A percentile compares a stretch with the other conserved stretches of the same genome.
phyloP scores from a whole-genome alignment of 2,329 filamentous ascomycete genomes.

The Venturia nashicola region DNA sequence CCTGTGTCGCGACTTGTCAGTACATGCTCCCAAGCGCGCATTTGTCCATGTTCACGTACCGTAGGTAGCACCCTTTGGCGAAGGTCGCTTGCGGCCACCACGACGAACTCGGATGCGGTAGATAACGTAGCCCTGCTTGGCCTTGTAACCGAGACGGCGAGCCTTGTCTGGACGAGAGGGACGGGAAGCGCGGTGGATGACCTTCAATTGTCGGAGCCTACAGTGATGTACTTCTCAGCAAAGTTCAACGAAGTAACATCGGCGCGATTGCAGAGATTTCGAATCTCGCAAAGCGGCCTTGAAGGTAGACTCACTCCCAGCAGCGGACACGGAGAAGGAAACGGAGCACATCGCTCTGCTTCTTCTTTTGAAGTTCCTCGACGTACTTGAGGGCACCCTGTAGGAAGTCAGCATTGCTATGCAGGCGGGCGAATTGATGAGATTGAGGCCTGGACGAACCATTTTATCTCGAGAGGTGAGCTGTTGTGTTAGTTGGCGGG shows the following conservation, averaged over 20 bases:
- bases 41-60: constrained; percentile 46
- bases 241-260: constrained; percentile 94
- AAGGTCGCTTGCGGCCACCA: constrained; percentile 96
- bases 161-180: constrained; percentile 99
- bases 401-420: not conserved
- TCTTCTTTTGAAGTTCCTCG: constrained; percentile 99
- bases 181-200: constrained; percentile 97
- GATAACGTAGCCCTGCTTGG: constrained; percentile 99
- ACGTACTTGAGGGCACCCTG: constrained; percentile 43
- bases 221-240: constrained; percentile 98
- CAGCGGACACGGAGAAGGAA: constrained; percentile 92
- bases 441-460: not conserved
- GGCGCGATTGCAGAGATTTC: not conserved
- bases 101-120: constrained; percentile 98
- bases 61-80: constrained; percentile 96
- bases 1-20: constrained; percentile 40
- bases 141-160: constrained; percentile 99
- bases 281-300: constrained; percentile 26
- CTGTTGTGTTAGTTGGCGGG: not conserved
- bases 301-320: constrained; percentile 60
- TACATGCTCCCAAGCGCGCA: not conserved
- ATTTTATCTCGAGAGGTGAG: not conserved
- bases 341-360: constrained; percentile 99
- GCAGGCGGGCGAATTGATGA: not conserved
- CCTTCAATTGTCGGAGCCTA: constrained; percentile 99